Base-by-base conservation (phyloP, 2,329 filamentous ascomycete genomes). In the Aspergillus hiratsukae region DNA sequence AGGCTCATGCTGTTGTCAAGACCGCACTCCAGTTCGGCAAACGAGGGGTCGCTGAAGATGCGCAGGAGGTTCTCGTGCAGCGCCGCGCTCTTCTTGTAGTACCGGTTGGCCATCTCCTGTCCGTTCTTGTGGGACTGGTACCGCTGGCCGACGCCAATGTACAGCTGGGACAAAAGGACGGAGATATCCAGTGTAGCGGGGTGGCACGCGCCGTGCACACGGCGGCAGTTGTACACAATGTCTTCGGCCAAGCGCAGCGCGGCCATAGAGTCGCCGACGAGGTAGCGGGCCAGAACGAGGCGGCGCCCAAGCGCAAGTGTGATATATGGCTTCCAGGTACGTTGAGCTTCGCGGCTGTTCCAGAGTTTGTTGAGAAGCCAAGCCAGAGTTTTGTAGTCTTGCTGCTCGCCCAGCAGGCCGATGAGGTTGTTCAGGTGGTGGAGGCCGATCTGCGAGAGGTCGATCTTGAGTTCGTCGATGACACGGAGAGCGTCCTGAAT, bases 171-270 rank as follows among this genome's bases (percentile, higher is more conserved):
- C 4, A 82, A 72, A 6, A 82, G 71, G 51, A 75, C 72, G 48
- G 76, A 79, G 55, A 78, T 77, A 60, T 80, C 75, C 48, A 81
- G 66, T 2, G 80, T 81, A 52, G 72, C 72, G 1, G 73, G 69
- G 55, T 80, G 73, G 21, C 76, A 72, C 23, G 75, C 71, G 6
- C 80, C 80, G 63, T 80, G 78, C 25, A 80, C 79, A 31, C 80
- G 78, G 25, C 78, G 76, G 64, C 81, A 76, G 66, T 83, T 83
- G 72, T 83, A 83, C 3, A 77, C 75, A 48, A 83, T 81, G 60
- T 81, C 78, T 66, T 82, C 80, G 60, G 76, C 77, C 35, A 83
- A 75, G 37, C 72, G 74, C 31, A 79, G 60, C n/a, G 78, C 76
- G 31, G 73, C 72, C 64, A 74, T 66, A 25, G 73, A 71, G 52